Percentiles rank a stretch among this genome's conserved stretches.
Conservation (phyloP, 1,284 basidiomycete species). For the Bjerkandera adusta region DNA sequence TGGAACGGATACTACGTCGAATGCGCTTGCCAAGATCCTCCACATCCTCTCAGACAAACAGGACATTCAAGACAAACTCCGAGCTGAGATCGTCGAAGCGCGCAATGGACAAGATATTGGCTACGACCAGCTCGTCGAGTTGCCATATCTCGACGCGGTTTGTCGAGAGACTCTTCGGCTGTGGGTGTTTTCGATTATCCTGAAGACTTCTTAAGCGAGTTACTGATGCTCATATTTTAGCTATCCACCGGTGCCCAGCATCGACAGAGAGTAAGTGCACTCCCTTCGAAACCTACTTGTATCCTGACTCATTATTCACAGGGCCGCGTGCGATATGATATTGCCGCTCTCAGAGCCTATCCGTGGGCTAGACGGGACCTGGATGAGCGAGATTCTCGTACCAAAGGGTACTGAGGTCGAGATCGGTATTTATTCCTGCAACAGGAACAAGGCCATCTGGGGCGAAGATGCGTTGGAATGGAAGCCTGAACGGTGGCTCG, state of each 20-base stretch:
- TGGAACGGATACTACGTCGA: conserved; percentile 29
- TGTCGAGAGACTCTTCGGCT: conserved; percentile 33
- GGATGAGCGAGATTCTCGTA: conserved; percentile 37
- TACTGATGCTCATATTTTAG: too few species aligned
- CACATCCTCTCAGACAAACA: conserved; percentile 23
- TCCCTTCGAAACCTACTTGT: too few species aligned
- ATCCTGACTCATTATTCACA: too few species aligned
- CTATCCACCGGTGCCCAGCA: too few species aligned
- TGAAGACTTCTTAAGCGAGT: too few species aligned
- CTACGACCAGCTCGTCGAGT: conserved; percentile 27
- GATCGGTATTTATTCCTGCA: conserved; percentile 26
- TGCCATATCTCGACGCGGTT: conserved; percentile 33
- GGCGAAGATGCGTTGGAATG: conserved; percentile 31
- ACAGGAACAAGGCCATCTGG: conserved; percentile 30
- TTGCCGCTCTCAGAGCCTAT: conserved; percentile 26
- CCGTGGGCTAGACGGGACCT: conserved; percentile 28
- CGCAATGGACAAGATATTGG: conserved; percentile 20
- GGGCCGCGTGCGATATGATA: conserved; percentile 25
- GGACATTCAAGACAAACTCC: conserved; percentile 24
- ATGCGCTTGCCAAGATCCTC: conserved; percentile 26
- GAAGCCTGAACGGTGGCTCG: conserved; percentile 32
- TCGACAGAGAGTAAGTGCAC: too few species aligned
- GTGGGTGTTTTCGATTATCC: too few species aligned
- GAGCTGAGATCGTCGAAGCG: conserved; percentile 24
- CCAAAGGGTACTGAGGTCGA: conserved; percentile 37